phyloP scores from a whole-genome alignment of 202 grass and related monocot genomes.

The Panicum hallii region DNA sequence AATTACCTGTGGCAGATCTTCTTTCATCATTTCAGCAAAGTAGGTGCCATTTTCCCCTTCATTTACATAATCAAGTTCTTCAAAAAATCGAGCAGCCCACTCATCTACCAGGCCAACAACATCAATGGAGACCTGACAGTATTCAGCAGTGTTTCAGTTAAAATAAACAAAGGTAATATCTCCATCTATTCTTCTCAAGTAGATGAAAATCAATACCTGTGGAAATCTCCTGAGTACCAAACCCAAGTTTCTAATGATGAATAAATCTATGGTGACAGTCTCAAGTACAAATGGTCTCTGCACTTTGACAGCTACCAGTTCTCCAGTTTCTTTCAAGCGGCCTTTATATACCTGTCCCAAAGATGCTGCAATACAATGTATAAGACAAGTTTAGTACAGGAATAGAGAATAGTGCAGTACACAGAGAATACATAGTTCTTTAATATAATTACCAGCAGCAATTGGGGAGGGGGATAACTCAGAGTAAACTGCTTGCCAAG shows the following conservation, averaged over 20 bases:
- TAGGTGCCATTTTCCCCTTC: slow-evolving; percentile 87
- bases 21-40: slow-evolving; percentile 96
- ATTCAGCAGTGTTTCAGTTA: slow-evolving; percentile 19
- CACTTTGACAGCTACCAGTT: slow-evolving; percentile 95
- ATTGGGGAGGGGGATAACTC: slow-evolving; percentile 92
- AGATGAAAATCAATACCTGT: slow-evolving; percentile 60
- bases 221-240: slow-evolving; percentile 87
- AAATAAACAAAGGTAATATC: not conserved
- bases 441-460: slow-evolving; percentile 74
- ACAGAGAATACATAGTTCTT: not conserved
- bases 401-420: not conserved
- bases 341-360: slow-evolving; percentile 98
- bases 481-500: slow-evolving; percentile 93
- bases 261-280: slow-evolving; percentile 92
- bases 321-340: slow-evolving; percentile 89
- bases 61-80: slow-evolving; percentile 99
- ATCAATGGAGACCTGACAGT: slow-evolving; percentile 78
- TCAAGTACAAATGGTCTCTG: slow-evolving; percentile 94
- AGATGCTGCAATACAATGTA: slow-evolving; percentile 64
- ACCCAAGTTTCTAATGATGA: slow-evolving; percentile 86
- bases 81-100: slow-evolving; percentile 96
- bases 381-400: slow-evolving; percentile 39
- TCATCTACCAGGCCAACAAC: slow-evolving; percentile 97
- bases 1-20: slow-evolving; percentile 94
- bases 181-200: not conserved